phyloP scores from a whole-genome alignment of 257 asterid genomes.

The Striga asiatica region DNA sequence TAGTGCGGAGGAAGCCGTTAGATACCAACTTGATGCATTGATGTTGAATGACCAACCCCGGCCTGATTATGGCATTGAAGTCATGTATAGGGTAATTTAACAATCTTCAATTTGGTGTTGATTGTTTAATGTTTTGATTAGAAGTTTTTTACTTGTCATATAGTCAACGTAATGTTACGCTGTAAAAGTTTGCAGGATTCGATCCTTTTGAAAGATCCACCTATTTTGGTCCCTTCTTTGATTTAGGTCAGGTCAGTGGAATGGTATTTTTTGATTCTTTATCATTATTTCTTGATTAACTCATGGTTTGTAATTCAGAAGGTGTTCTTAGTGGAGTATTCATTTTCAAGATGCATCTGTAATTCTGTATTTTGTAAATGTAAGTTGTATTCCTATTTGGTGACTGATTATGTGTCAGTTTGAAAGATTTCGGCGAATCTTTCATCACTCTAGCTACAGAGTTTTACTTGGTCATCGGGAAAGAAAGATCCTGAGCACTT shows the following conservation, averaged over 20 bases:
- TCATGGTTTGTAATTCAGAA: no score
- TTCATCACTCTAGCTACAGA: constrained; percentile 88
- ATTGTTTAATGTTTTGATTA: background rate
- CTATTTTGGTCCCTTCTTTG: constrained; percentile 89
- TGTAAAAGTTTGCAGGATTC: constrained; percentile 79
- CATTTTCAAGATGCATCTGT: no score
- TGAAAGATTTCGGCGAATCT: constrained; percentile 84
- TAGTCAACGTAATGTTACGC: constrained; percentile 4
- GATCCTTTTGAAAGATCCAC: constrained; percentile 97
- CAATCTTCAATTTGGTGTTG: background rate
- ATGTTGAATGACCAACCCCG: constrained; percentile 86
- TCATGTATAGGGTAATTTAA: constrained; percentile 71
- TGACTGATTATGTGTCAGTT: constrained; percentile 35
- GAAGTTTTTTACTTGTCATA: background rate
- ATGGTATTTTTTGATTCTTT: background rate
- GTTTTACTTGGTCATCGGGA: constrained; percentile 79
- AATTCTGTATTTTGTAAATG: no score
- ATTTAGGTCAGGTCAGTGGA: constrained; percentile 81
- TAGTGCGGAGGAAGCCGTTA: constrained; percentile 83
- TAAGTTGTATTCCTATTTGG: no score
- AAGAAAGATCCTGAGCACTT: constrained; percentile 78
- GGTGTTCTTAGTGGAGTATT: no score
- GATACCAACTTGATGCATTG: constrained; percentile 84
- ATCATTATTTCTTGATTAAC: background rate
- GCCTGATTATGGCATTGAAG: constrained; percentile 91